Percentiles rank a stretch among this genome's conserved stretches.
These are phyloP conservation scores for Meredithiella fracta DNA, from an alignment of 2,329 filamentous ascomycete species.

Conservation along the genomic window DNA sequence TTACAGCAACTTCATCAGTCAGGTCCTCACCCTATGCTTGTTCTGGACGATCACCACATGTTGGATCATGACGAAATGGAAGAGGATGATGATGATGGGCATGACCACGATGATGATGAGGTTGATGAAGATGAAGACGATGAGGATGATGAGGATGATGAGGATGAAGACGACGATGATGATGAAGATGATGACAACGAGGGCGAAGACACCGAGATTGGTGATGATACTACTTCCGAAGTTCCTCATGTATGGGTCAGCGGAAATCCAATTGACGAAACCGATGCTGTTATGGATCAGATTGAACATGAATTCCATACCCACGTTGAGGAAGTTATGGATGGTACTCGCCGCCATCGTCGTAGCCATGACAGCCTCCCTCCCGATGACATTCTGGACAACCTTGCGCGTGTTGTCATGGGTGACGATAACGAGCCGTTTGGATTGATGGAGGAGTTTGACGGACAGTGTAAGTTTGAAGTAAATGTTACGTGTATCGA, in stretches of 20 bases:
- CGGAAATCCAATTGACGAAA: conserved; percentile 36
- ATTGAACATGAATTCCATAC: conserved; percentile 36
- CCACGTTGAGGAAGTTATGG: conserved; percentile 32
- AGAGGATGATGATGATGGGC: conserved; percentile 30
- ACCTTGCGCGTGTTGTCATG: conserved; percentile 40
- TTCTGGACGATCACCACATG: conserved; percentile 48
- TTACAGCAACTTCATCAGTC: conserved; percentile 41
- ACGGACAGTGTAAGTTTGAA: neutral
- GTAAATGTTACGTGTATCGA: conserved; percentile 17
- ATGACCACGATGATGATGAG: conserved; percentile 22
- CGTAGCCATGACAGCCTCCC: conserved; percentile 11
- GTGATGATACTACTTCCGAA: conserved; percentile 38
- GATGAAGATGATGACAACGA: conserved; percentile 37
- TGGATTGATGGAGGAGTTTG: conserved; percentile 24
- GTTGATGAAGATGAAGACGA: conserved; percentile 27
- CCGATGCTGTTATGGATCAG: conserved; percentile 37
- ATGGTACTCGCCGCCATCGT: neutral
- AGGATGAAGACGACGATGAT: conserved; percentile 45
- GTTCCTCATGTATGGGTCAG: conserved; percentile 40
- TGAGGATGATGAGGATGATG: conserved; percentile 38
- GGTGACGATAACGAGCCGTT: conserved; percentile 31
- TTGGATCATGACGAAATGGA: conserved; percentile 35
- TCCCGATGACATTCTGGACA: conserved; percentile 27
- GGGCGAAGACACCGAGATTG: no score
- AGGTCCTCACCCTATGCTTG: conserved; percentile 22